Evolutionary conservation across 1,284 basidiomycete species (phyloP), one percentile per base, ranked within the genome.

Genomic region (Ustilago nuda): DNA sequence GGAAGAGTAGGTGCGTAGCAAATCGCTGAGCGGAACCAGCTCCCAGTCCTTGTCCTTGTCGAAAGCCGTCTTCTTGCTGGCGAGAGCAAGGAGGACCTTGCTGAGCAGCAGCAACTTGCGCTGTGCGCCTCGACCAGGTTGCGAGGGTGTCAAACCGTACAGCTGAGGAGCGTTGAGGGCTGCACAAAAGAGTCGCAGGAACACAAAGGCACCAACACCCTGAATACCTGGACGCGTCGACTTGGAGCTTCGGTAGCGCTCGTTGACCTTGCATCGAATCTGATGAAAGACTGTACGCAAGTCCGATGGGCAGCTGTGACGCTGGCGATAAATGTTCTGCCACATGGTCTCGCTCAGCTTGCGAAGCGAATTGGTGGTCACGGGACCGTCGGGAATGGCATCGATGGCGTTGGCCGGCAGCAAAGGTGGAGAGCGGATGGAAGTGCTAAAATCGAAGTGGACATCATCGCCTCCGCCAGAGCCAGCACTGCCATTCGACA

Each of bases 41-140:
- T 79, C 78, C 61, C 76, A 76, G 27, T 80, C 79, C 63, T 79
- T 83, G 58, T 81, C 79, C 60, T 76, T 71, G 60, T 82, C 76
- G 30, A 83, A 80, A 2, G 64, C 61, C 9, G 52, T 51, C 61
- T 70, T 75, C 56, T 81, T 79, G 72, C 74, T 81, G 15, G 81
- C 80, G 7, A 83, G 62, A 12, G 76, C 77, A 13, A 83, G 70
- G 37, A 83, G 50, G 8, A 81, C 68, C 46, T 83, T 82, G 59
- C 79, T 74, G 9, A 83, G 59, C 23, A 77, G 57, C 50, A 77
- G 67, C 11, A 83, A 66, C 41, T 78, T 79, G 33, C 63, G 53
- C 41, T 66, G 54, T 13, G 66, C 56, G 19, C 27, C 39, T 63
- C 78, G 39, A 57, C 64, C 39, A 13, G 67, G 72, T 30, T 72